These are phyloP conservation scores for Plasmodium coatneyi DNA, from an alignment of 169 alveolate genomes.

Conservation along the genomic window DNA sequence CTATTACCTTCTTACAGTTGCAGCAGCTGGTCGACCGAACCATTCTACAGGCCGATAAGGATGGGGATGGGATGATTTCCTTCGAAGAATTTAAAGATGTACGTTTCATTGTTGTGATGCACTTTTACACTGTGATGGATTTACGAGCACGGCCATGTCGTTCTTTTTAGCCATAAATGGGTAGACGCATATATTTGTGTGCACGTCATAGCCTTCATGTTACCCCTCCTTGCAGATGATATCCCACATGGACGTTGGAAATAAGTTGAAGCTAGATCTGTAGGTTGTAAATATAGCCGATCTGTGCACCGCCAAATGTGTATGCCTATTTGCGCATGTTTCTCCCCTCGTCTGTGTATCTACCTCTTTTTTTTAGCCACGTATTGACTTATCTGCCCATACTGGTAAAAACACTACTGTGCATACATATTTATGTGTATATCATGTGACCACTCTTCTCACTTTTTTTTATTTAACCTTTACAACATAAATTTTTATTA, in stretches of 20 bases:
- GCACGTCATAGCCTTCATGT: neutral
- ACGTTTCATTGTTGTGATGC: neutral
- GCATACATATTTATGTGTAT: conserved; percentile 8
- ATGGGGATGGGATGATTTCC: conserved; percentile 97
- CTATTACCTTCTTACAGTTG: conserved; percentile 79
- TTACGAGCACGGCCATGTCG: neutral
- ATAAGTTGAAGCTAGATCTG: conserved; percentile 79
- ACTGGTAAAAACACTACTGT: neutral
- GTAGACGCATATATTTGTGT: neutral
- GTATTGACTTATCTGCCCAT: neutral
- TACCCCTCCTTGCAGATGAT: conserved; percentile 77
- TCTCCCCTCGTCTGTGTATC: neutral
- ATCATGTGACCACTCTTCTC: neutral
- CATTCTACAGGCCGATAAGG: conserved; percentile 97
- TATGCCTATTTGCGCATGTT: neutral
- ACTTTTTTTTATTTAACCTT: neutral
- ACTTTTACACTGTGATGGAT: neutral
- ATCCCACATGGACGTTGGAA: conserved; percentile 84
- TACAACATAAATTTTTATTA: conserved; percentile 7
- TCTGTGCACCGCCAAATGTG: neutral
- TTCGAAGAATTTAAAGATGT: conserved; percentile 93
- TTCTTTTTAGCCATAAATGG: neutral
- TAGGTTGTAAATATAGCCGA: conserved; percentile 10
- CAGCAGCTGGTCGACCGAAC: conserved; percentile 97
- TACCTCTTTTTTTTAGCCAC: neutral